phyloP scores from a whole-genome alignment of 495 filamentous ascomycete genomes.

The Neurospora sp. region DNA sequence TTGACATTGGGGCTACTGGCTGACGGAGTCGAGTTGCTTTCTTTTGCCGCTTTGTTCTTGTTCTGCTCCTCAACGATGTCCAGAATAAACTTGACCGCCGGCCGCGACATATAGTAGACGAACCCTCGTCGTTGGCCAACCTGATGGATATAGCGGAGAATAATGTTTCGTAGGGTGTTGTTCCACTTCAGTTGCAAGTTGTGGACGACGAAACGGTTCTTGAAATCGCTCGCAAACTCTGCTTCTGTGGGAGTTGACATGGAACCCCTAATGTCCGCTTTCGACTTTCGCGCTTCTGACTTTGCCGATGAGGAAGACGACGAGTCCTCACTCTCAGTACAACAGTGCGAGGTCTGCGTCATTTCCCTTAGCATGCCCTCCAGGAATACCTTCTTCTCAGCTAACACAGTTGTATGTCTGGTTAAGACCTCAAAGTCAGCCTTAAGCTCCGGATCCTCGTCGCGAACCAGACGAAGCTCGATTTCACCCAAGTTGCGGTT shows the following conservation, averaged over 20 bases:
- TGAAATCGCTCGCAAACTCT: conserved; percentile 84
- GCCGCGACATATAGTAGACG: conserved; percentile 92
- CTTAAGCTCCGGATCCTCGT: conserved; percentile 44
- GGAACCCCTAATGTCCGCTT: conserved; percentile 15
- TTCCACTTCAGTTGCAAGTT: conserved; percentile 98
- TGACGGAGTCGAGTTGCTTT: conserved; percentile 25
- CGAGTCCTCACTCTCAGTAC: conserved; percentile 9
- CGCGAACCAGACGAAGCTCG: conserved; percentile 49
- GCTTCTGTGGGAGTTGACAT: conserved; percentile 42
- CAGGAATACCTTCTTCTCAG: conserved; percentile 68
- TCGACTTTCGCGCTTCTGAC: conserved; percentile 10
- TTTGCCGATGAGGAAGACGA: background rate
- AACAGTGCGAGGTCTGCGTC: conserved; percentile 12
- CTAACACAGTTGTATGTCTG: conserved; percentile 58
- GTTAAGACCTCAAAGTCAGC: conserved; percentile 57
- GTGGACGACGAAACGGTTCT: conserved; percentile 96
- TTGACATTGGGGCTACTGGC: conserved; percentile 28
- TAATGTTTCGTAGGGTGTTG: conserved; percentile 89
- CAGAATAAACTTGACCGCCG: conserved; percentile 94
- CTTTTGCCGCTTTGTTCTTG: conserved; percentile 46
- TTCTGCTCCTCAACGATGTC: conserved; percentile 94
- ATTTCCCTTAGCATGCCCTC: conserved; percentile 63
- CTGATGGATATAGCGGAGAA: conserved; percentile 94
- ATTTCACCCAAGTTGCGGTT: conserved; percentile 54
- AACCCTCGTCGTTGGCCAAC: conserved; percentile 93